Evolutionary conservation across 108 stramenopile genomes (phyloP).

Genomic region (Nannochloropsis gaditana): DNA sequence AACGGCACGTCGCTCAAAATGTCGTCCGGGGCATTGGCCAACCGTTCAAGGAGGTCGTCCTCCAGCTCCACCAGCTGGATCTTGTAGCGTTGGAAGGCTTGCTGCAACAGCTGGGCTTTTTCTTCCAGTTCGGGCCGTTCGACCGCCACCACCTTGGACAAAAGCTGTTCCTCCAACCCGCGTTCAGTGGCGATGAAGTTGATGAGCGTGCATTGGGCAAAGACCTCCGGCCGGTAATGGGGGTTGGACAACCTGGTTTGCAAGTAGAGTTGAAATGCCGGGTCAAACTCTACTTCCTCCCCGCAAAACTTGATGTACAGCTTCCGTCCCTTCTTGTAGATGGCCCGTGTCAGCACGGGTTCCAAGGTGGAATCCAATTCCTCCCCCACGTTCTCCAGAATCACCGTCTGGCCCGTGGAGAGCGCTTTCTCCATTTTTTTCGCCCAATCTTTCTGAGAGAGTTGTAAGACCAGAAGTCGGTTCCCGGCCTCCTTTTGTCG

Average conservation of each 20-base stretch:
- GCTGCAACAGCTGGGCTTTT: slow-evolving; percentile 63
- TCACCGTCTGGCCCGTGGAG: slow-evolving; percentile 68
- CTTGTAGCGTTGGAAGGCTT: slow-evolving; percentile 72
- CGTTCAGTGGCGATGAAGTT: slow-evolving; percentile 86
- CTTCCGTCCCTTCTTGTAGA: slow-evolving; percentile 71
- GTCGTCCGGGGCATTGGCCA: slow-evolving; percentile 83
- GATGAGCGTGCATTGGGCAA: slow-evolving; percentile 81
- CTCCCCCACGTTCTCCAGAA: slow-evolving; percentile 77
- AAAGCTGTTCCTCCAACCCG: slow-evolving; percentile 79
- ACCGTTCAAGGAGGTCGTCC: slow-evolving; percentile 74
- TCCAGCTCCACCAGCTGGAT: slow-evolving; percentile 73
- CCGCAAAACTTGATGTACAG: slow-evolving; percentile 68
- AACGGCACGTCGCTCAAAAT: slow-evolving; percentile 78
- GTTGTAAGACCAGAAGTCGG: slow-evolving; percentile 54
- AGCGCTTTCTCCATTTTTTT: slow-evolving; percentile 64
- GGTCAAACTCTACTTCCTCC: slow-evolving; percentile 82
- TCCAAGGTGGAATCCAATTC: slow-evolving; percentile 82
- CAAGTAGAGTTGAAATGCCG: slow-evolving; percentile 72
- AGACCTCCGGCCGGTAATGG: slow-evolving; percentile 86
- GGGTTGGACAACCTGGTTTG: slow-evolving; percentile 84
- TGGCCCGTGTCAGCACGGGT: slow-evolving; percentile 73
- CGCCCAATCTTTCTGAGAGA: slow-evolving; percentile 76
- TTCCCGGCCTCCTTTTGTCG: slow-evolving; percentile 61
- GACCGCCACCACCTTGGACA: slow-evolving; percentile 73
- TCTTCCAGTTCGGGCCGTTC: slow-evolving; percentile 81